phyloP scores from a whole-genome alignment of 2,329 filamentous ascomycete species.

The Rhynchosporium agropyri region DNA sequence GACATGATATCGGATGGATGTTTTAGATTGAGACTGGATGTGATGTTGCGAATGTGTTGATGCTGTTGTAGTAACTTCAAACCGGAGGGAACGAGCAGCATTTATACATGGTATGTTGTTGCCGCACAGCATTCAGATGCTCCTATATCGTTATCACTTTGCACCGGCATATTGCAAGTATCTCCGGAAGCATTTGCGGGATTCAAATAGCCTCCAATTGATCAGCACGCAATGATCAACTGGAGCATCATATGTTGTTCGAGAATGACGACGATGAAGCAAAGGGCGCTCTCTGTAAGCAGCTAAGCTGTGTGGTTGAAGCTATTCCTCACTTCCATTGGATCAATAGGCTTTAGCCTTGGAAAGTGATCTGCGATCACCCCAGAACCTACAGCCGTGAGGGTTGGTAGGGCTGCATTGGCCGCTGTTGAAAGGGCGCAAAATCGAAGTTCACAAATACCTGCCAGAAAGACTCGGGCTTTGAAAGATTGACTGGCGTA shows the following conservation, averaged over 20 bases:
- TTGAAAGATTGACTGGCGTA: neutral
- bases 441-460: constrained; percentile 1
- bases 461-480: constrained; percentile 8
- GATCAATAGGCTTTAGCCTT: constrained; percentile 2
- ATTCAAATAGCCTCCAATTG: neutral
- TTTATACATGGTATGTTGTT: neutral
- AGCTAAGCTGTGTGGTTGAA: neutral
- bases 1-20: constrained; percentile 20
- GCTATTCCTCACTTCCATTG: neutral
- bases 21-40: neutral
- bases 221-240: constrained; percentile 1
- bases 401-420: constrained; percentile 5
- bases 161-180: neutral
- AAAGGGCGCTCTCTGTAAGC: constrained; percentile 8
- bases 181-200: neutral
- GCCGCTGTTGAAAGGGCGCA: constrained; percentile 9
- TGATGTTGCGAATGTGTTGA: neutral
- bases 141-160: neutral
- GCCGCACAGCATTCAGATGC: neutral
- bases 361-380: constrained; percentile 2
- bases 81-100: neutral
- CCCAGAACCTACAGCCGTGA: neutral
- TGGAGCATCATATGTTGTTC: neutral
- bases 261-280: constrained; percentile 4
- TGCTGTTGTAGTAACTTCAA: neutral